A percentile compares a stretch with the other conserved stretches of the same genome.
Evolutionary conservation across 2,329 filamentous ascomycete species (phyloP).

Genomic region (Lasiodiplodia theobromae): DNA sequence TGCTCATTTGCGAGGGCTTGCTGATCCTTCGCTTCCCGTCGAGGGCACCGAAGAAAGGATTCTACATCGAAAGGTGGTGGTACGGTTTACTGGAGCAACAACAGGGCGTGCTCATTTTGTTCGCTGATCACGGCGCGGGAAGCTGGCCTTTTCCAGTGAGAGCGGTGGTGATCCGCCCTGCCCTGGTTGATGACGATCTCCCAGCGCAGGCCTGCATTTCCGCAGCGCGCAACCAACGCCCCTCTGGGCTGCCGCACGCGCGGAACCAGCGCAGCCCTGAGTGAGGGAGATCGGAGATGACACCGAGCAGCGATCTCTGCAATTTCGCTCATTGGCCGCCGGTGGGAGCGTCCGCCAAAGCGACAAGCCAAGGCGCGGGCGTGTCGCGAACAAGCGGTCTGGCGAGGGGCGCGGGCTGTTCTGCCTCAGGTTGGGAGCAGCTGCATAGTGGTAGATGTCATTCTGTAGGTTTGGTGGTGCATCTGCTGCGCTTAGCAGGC

Average conservation of each 20-base stretch:
- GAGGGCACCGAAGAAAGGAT: not conserved
- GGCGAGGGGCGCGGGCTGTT: not conserved
- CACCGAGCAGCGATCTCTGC: not conserved
- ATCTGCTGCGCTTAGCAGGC: not conserved
- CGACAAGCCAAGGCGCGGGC: not conserved
- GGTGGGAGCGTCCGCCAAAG: not conserved
- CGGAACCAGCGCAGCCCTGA: not conserved
- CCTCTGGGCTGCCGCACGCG: not conserved
- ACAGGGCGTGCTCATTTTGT: slow-evolving; percentile 16
- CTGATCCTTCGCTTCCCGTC: not conserved
- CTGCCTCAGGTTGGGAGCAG: too few species aligned
- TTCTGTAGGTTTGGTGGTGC: not conserved
- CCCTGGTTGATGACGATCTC: slow-evolving; percentile 17
- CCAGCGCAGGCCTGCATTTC: not conserved
- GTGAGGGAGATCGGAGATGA: not conserved
- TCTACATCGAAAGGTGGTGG: not conserved
- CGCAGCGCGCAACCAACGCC: not conserved
- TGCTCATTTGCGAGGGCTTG: slow-evolving; percentile 4
- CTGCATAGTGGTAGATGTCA: not conserved
- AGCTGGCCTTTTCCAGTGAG: slow-evolving; percentile 1
- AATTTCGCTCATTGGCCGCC: not conserved
- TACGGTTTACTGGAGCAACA: not conserved
- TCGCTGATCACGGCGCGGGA: slow-evolving; percentile 37
- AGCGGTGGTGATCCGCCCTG: not conserved
- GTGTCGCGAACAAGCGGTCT: not conserved